These are phyloP conservation scores for Sherardia arvensis DNA, from an alignment of 257 asterid genomes.

Conservation along the genomic window DNA sequence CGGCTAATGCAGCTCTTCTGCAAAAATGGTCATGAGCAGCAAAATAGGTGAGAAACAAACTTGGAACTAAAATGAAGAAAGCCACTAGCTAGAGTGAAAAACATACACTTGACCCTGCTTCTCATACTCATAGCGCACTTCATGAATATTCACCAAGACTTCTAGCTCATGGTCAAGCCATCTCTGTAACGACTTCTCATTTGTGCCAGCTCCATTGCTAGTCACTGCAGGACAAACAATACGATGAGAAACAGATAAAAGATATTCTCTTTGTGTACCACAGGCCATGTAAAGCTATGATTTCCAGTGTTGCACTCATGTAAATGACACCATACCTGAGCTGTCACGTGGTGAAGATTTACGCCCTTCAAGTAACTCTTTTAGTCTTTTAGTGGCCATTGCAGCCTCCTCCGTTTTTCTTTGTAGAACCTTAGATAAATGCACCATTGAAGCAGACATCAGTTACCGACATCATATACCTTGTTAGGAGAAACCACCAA, in stretches of 20 bases:
- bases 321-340: slow-evolving; percentile 43
- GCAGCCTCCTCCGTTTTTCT: slow-evolving; percentile 99
- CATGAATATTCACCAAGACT: slow-evolving; percentile 96
- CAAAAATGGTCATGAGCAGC: slow-evolving; percentile 22
- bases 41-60: slow-evolving; percentile 1
- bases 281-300: too few relatives aligned
- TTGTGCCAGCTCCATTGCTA: slow-evolving; percentile 64
- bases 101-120: slow-evolving; percentile 99
- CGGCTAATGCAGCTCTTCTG: slow-evolving; percentile 96
- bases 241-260: slow-evolving; percentile 4
- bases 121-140: slow-evolving; percentile 98
- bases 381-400: slow-evolving; percentile 93
- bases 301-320: neutral
- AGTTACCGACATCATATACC: neutral
- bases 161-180: slow-evolving; percentile 99
- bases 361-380: slow-evolving; percentile 97
- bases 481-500: neutral
- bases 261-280: neutral
- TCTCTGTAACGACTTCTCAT: slow-evolving; percentile 77
- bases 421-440: slow-evolving; percentile 80
- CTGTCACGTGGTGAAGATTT: slow-evolving; percentile 81
- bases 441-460: neutral
- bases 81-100: slow-evolving; percentile 8
- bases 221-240: slow-evolving; percentile 38
- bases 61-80: slow-evolving; percentile 1